A percentile compares a stretch with the other conserved stretches of the same genome.
These are phyloP conservation scores for Capsicum rhomboideum DNA, from an alignment of 257 asterid species.

Conservation along the genomic window DNA sequence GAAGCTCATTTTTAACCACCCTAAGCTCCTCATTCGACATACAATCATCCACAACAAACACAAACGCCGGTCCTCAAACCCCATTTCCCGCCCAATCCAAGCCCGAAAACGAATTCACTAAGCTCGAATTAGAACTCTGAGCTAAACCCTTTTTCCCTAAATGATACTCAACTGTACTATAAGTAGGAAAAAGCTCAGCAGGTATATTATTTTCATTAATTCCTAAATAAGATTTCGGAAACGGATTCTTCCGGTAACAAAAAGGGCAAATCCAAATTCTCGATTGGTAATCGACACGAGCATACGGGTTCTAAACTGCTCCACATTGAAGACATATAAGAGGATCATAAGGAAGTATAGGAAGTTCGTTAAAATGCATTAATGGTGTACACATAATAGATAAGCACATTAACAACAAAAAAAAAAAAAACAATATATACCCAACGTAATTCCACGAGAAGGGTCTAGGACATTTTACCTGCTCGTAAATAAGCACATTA, in stretches of 20 bases:
- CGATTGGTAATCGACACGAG: constrained; percentile 69
- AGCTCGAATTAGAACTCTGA: background rate
- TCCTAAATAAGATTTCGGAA: constrained; percentile 57
- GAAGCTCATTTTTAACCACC: constrained; percentile 65
- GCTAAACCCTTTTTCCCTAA: constrained; percentile 32
- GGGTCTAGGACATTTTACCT: too few species aligned
- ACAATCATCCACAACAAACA: constrained; percentile 79
- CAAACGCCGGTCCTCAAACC: constrained; percentile 16
- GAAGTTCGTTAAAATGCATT: constrained; percentile 64
- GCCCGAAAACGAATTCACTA: too few species aligned
- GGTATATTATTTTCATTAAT: constrained; percentile 73
- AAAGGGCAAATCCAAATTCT: constrained; percentile 79
- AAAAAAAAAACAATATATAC: too few species aligned
- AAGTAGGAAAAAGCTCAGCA: constrained; percentile 97
- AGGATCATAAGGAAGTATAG: constrained; percentile 73
- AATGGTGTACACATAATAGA: constrained; percentile 60
- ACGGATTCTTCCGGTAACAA: constrained; percentile 58
- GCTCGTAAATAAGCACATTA: too few species aligned
- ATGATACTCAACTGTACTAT: constrained; percentile 85
- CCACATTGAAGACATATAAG: constrained; percentile 54
- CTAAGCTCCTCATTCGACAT: constrained; percentile 49
- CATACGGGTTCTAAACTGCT: constrained; percentile 80
- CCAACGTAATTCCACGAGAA: too few species aligned
- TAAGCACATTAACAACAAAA: too few species aligned
- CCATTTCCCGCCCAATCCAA: too few species aligned